Evolutionary conservation across 352 stramenopile species (phyloP).

Genomic region (Globisporangium nunn): DNA sequence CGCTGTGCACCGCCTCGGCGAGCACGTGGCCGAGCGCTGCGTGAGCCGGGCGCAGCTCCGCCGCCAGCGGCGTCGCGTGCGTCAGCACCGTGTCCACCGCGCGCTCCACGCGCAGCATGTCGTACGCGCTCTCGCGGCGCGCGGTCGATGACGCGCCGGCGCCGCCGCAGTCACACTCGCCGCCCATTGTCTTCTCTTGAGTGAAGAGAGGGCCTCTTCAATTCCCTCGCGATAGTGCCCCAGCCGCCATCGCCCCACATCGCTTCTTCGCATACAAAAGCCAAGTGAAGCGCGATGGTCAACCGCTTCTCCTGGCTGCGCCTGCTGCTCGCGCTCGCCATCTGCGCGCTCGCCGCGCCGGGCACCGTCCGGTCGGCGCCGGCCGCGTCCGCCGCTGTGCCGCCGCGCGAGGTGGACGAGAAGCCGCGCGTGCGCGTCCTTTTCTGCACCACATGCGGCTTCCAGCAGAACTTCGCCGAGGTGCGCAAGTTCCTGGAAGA

Average conservation of each 20-base stretch:
- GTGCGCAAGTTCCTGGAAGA: constrained; percentile 63
- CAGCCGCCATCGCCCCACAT: too few relatives aligned
- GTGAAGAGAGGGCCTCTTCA: too few relatives aligned
- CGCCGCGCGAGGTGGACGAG: not conserved
- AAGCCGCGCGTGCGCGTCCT: constrained; percentile 29
- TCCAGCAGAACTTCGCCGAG: constrained; percentile 72
- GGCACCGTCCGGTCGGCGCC: constrained; percentile 6
- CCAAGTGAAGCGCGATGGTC: constrained; percentile 5
- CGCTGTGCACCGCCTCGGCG: constrained; percentile 40
- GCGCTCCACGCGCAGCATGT: constrained; percentile 58
- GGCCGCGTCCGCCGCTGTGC: not conserved
- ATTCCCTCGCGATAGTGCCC: too few relatives aligned
- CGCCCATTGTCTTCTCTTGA: constrained; percentile 5
- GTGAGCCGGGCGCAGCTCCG: constrained; percentile 23
- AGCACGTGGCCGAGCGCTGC: constrained; percentile 45
- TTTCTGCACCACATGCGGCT: constrained; percentile 75
- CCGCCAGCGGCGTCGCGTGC: constrained; percentile 31
- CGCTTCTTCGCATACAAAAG: not conserved
- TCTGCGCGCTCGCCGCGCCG: constrained; percentile 20
- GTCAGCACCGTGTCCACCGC: constrained; percentile 47
- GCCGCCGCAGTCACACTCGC: constrained; percentile 41
- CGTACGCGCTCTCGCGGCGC: constrained; percentile 66
- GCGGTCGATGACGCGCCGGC: constrained; percentile 32
- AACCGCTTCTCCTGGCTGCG: constrained; percentile 20
- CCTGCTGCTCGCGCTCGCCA: constrained; percentile 18